These are phyloP conservation scores for Stygiomarasmius scandens DNA, from an alignment of 1,284 basidiomycete genomes.

Conservation along the genomic window DNA sequence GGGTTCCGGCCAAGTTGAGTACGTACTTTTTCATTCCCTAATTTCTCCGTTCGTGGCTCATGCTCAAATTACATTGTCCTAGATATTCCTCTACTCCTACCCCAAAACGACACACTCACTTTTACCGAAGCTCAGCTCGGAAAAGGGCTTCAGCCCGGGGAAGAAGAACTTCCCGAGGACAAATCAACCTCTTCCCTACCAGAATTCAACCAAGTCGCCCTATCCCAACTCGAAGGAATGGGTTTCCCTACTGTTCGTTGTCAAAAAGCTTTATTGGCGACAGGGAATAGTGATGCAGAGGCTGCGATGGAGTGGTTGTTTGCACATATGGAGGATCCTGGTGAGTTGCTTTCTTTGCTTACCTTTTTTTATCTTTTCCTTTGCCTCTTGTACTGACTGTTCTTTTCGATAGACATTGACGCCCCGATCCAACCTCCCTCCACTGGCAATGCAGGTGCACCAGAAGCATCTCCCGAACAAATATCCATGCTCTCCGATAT, in stretches of 20 bases:
- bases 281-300: constrained; percentile 79
- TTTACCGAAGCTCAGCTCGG: constrained; percentile 74
- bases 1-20: constrained; percentile 97
- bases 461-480: constrained; percentile 70
- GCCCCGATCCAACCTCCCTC: constrained; percentile 60
- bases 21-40: constrained; percentile 24
- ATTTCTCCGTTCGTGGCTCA: not conserved
- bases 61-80: constrained; percentile 4
- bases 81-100: constrained; percentile 89
- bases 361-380: not conserved
- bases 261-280: constrained; percentile 89
- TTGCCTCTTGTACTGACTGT: constrained; percentile 5
- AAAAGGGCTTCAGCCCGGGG: constrained; percentile 72
- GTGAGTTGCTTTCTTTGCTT: constrained; percentile 39
- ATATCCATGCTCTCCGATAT: constrained; percentile 83
- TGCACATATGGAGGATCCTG: constrained; percentile 91
- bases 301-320: constrained; percentile 97
- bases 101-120: constrained; percentile 58
- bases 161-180: constrained; percentile 72
- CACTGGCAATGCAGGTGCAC: constrained; percentile 23
- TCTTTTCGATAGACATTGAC: constrained; percentile 80
- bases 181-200: constrained; percentile 44
- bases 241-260: constrained; percentile 85
- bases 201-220: constrained; percentile 72
- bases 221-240: constrained; percentile 83